Evolutionary conservation across 2,329 filamentous ascomycete genomes (phyloP).

Genomic region (Calonectria ilicicola): DNA sequence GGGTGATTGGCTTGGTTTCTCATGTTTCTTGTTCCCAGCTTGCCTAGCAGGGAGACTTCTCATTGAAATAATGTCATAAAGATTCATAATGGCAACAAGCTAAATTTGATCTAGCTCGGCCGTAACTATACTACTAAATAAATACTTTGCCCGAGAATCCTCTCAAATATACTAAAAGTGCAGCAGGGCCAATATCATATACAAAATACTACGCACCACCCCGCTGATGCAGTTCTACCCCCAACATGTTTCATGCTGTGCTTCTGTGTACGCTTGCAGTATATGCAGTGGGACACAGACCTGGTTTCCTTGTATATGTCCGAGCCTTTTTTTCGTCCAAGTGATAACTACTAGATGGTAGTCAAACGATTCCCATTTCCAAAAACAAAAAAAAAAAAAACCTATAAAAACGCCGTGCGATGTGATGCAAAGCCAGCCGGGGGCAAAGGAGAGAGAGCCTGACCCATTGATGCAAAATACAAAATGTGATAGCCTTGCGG

Average conservation of each 20-base stretch:
- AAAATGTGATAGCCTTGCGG: neutral
- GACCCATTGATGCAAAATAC: neutral
- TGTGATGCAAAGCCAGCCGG: conserved; percentile 20
- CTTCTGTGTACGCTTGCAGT: neutral
- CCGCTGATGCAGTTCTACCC: neutral
- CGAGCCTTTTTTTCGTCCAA: neutral
- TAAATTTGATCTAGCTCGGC: neutral
- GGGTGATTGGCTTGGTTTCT: too few relatives aligned
- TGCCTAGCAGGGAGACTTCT: neutral
- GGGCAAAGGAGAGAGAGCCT: neutral
- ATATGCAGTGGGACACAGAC: neutral
- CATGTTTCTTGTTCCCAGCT: too few relatives aligned
- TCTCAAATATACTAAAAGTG: neutral
- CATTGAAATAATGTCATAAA: neutral
- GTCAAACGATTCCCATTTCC: neutral
- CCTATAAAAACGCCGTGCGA: conserved; percentile 36
- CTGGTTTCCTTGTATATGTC: neutral
- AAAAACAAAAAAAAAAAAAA: neutral
- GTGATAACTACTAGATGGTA: neutral
- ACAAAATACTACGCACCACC: neutral
- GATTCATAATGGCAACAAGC: neutral
- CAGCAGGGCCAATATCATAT: neutral
- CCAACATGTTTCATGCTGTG: neutral
- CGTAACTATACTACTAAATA: conserved; percentile 14
- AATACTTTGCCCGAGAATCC: neutral